phyloP scores from a whole-genome alignment of 345 rosid genomes.

The Bruguiera parviflora region DNA sequence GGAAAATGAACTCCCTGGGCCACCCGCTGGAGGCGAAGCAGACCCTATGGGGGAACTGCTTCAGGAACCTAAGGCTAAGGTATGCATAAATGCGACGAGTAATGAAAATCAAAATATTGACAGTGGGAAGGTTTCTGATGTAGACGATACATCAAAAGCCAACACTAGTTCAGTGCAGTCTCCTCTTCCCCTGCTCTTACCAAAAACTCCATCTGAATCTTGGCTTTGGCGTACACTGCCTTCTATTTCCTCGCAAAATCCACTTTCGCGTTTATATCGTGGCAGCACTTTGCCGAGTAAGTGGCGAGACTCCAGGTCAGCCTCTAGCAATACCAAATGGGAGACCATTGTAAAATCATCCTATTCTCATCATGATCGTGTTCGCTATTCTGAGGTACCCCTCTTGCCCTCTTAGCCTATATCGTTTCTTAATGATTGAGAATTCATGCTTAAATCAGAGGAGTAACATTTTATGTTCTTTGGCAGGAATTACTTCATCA shows the following conservation, averaged over 20 bases:
- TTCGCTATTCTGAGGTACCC: constrained; percentile 80
- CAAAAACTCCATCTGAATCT: constrained; percentile 82
- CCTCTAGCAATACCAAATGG: constrained; percentile 60
- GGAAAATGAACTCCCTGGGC: constrained; percentile 5
- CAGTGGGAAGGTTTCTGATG: constrained; percentile 20
- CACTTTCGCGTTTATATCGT: constrained; percentile 31
- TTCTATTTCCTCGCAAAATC: constrained; percentile 39
- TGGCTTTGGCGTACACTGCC: constrained; percentile 87
- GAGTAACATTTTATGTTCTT: neutral
- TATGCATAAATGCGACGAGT: constrained; percentile 20
- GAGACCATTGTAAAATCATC: constrained; percentile 95
- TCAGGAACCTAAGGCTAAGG: constrained; percentile 33
- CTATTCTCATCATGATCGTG: constrained; percentile 62
- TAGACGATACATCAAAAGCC: constrained; percentile 26
- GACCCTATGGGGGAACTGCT: constrained; percentile 20
- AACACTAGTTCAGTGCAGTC: constrained; percentile 14
- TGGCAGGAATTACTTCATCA: constrained; percentile 66
- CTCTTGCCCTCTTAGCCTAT: neutral
- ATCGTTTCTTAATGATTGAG: neutral
- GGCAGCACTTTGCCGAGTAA: constrained; percentile 33
- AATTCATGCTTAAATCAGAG: neutral
- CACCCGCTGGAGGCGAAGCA: constrained; percentile 19
- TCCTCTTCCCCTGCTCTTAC: constrained; percentile 57
- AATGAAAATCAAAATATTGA: constrained; percentile 23
- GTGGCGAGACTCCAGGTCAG: constrained; percentile 35